Evolutionary conservation across 179 eudicot species (phyloP).

Genomic region (Camellia oleifera): DNA sequence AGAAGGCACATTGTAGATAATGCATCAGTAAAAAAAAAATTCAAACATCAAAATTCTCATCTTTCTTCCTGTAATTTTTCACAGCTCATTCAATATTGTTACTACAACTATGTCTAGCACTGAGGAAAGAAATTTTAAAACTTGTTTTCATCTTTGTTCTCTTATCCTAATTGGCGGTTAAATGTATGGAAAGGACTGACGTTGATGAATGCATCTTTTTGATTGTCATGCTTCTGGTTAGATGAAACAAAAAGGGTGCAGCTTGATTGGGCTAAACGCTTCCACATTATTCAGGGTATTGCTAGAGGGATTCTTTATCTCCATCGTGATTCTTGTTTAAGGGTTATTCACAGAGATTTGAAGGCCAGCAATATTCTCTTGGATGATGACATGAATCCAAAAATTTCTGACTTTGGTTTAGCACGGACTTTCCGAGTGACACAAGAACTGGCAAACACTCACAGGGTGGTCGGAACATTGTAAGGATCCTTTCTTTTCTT

Average conservation of each 20-base stretch:
- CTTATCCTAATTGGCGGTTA: too few relatives aligned
- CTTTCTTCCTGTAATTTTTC: too few relatives aligned
- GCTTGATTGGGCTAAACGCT: slow-evolving; percentile 20
- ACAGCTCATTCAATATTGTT: too few relatives aligned
- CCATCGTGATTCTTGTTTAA: slow-evolving; percentile 24
- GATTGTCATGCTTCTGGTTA: background rate
- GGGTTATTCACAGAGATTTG: slow-evolving; percentile 24
- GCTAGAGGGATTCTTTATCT: slow-evolving; percentile 28
- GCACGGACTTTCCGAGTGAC: slow-evolving; percentile 20
- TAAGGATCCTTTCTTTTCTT: background rate
- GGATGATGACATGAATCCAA: slow-evolving; percentile 21
- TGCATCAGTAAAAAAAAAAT: too few relatives aligned
- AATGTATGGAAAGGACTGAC: background rate
- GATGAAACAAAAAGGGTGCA: slow-evolving; percentile 1
- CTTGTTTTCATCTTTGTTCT: too few relatives aligned
- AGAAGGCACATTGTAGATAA: too few relatives aligned
- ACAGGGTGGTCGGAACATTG: slow-evolving; percentile 22
- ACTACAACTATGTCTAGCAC: too few relatives aligned
- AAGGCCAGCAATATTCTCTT: slow-evolving; percentile 25
- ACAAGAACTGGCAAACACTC: slow-evolving; percentile 21
- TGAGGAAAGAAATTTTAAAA: too few relatives aligned
- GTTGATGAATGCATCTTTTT: background rate
- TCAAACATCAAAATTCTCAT: too few relatives aligned
- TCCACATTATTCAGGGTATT: slow-evolving; percentile 18
- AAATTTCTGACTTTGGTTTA: slow-evolving; percentile 23